Evolutionary conservation across 2,329 filamentous ascomycete genomes (phyloP), one percentile per base, ranked within the genome.

Genomic region (Ceratocystis papillata): DNA sequence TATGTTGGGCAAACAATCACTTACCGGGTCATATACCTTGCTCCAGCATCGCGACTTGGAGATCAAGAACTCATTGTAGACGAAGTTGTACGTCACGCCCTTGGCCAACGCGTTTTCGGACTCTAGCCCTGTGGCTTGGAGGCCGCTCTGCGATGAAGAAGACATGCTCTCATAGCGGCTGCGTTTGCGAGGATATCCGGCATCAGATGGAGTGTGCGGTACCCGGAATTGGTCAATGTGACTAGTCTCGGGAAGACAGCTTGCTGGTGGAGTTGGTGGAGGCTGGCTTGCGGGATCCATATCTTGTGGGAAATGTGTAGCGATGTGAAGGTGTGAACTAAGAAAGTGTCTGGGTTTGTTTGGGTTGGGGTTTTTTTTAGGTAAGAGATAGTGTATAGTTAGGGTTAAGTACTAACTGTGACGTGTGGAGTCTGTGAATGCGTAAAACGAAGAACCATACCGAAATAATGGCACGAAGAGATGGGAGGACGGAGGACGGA

Each of bases 1-100:
- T 8, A 8, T 10, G 10, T 5, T 28, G 15, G 2, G 25, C 53
- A 10, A 37, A 57, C 15, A 28, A 1, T 1, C 17, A 67, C 66
- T 20, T 57, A 69, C 67, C 63, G 70, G 70, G 48, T 71, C 67
- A 66, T 66, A 67, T 10, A 71, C 68, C 33, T 67, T 69, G 6
- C 53, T 69, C 69, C 69, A 71, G 5, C 30, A 59, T 7, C 68
- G 64, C 37, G 70, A 67, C 50, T 69, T 68, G 45, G 69, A 70
- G 20, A 66, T 44, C 17, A 70, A 4, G 61, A 70, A 68, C 17
- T 66, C 64, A 62, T 71, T 71, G 44, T 66, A 57, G 4, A 71
- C 59, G 33, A 71, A 69, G 44, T 70, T 70, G 48, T 70, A 57
- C 48, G 63, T 64, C 15, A 68, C 67, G 37, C 62, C 62, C 33